phyloP scores from a whole-genome alignment of 257 asterid species.

The Ballota nigra region DNA sequence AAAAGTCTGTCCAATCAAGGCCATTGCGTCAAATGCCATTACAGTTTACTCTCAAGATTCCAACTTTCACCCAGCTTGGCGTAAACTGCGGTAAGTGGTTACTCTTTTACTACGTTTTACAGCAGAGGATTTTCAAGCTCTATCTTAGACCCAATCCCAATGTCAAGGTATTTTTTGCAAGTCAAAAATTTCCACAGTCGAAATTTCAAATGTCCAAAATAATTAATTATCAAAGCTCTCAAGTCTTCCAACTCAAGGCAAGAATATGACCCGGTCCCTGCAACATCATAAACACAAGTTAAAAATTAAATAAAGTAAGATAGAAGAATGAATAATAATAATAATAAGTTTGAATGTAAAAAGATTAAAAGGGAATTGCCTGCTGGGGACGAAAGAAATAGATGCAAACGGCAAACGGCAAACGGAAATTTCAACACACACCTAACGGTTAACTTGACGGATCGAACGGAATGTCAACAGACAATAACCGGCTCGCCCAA shows the following conservation, averaged over 20 bases:
- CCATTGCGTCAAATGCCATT: too few relatives aligned
- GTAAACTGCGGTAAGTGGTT: background rate
- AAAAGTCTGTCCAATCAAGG: too few relatives aligned
- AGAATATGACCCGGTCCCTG: constrained; percentile 5
- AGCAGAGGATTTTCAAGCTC: background rate
- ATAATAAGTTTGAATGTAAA: background rate
- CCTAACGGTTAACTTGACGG: background rate
- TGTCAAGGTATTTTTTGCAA: background rate
- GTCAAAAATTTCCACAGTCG: background rate
- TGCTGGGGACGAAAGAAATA: background rate
- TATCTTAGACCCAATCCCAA: background rate
- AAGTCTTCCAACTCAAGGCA: background rate
- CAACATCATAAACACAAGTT: background rate
- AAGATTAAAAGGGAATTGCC: background rate
- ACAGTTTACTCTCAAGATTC: background rate
- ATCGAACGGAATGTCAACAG: background rate
- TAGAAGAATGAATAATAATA: background rate
- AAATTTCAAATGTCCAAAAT: background rate
- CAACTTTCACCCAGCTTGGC: background rate
- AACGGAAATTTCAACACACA: background rate
- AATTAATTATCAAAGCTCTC: background rate
- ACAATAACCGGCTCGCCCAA: background rate
- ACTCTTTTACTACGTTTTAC: background rate
- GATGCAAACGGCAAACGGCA: constrained; percentile 6
- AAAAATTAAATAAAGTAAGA: background rate